These are phyloP conservation scores for Aegilops bicornis DNA, from an alignment of 176 grass and related monocot species.

Conservation along the genomic window DNA sequence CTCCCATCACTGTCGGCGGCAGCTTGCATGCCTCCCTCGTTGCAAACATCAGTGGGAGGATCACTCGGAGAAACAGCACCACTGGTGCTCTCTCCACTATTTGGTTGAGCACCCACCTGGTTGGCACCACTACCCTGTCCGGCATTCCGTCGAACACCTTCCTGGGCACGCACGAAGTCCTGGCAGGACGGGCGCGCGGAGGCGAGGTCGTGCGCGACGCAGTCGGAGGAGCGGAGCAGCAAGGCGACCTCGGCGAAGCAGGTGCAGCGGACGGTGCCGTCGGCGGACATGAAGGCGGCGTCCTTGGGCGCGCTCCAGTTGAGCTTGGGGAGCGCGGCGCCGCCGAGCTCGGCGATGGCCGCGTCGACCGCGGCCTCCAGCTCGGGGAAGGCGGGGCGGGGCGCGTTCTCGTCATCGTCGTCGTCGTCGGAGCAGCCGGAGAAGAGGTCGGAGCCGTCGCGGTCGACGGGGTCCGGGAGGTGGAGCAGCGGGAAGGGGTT, in stretches of 20 bases:
- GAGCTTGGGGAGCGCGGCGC: constrained; percentile 68
- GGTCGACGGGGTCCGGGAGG: constrained; percentile 39
- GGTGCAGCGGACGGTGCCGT: constrained; percentile 53
- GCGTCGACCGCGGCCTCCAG: constrained; percentile 71
- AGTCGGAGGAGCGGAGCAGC: constrained; percentile 77
- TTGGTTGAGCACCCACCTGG: not conserved
- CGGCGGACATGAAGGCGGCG: constrained; percentile 74
- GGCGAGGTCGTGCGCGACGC: constrained; percentile 64
- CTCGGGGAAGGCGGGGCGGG: constrained; percentile 60
- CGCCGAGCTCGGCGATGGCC: constrained; percentile 61
- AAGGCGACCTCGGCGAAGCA: constrained; percentile 75
- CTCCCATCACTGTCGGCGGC: not conserved
- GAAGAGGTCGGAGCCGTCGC: constrained; percentile 12
- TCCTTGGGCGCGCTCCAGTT: constrained; percentile 95
- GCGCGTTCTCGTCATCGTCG: not conserved
- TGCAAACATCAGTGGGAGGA: not conserved
- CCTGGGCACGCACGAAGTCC: no score
- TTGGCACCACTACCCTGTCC: not conserved
- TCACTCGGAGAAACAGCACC: not conserved
- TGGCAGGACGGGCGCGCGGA: constrained; percentile 33
- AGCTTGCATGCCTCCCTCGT: not conserved
- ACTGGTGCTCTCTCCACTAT: not conserved
- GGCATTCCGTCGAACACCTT: constrained; percentile 35
- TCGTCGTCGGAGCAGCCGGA: not conserved
- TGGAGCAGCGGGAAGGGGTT: constrained; percentile 39